Base-by-base conservation (phyloP, 2,329 filamentous ascomycete species). In the Hirsutella thompsonii region DNA sequence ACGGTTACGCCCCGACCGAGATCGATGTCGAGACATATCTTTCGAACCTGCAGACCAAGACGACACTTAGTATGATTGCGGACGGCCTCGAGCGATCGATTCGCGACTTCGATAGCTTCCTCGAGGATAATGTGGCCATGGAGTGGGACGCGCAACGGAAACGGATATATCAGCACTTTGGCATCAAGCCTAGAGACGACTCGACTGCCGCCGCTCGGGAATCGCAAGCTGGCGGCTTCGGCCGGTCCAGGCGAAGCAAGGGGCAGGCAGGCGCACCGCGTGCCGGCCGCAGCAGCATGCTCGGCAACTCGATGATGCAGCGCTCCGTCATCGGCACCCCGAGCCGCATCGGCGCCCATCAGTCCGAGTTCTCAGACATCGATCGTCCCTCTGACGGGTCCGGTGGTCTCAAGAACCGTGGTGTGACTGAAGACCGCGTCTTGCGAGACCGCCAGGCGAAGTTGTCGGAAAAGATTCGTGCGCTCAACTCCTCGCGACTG, bases 131-230 rank as follows among this genome's bases (percentile, higher is more conserved):
- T 55, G 80, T 96, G 38, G 86, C 88, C 23, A 81, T 94, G 68
- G 88, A 96, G 59, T 96, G 92, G 89, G 89, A 95, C 52, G 81
- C 83, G 14, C 90, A 96, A 64, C 81, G 90, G 47, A 86, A 84
- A 60, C 81, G 81, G 49, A 94, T 98, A 48, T 96, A 95, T 62
- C 81, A 94, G 54, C 92, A 98, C 61, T 96, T 98, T 59, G 92
- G 92, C 13, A 82, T 98, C 56, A 81, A 79, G 55, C 66, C 73
- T 5, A 67, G 68, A 20, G 73, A 79, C 37, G 70, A 70, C 26
- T 45, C 55, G 8, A 50, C 51, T 26, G 55, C 62, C 4, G 53
- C 66, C 35, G 59, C 60, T 39, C 63, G 66, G 49, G 69, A 75
- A 45, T 58, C 67, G 4, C 66, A 71, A 42, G 73, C 67, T 18